Conservation (phyloP, 2,329 filamentous ascomycete species). For the Teratosphaeria pseudoeucalypti region DNA sequence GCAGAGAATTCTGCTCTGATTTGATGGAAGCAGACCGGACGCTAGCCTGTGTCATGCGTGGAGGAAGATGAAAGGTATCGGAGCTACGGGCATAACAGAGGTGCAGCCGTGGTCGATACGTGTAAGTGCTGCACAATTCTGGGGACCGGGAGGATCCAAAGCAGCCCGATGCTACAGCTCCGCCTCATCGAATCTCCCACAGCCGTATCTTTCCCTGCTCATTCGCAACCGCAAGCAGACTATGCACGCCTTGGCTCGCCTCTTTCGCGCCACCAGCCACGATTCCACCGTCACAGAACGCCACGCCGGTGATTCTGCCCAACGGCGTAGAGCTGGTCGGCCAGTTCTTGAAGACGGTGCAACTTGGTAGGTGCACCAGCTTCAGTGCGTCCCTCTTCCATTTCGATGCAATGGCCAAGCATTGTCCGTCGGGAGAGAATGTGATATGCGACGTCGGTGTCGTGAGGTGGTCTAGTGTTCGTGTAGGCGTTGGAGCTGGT, state of each 20-base stretch:
- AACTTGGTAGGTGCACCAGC: conserved; percentile 80
- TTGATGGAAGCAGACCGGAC: neutral
- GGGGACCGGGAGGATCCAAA: too few relatives aligned
- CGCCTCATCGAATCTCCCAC: conserved; percentile 59
- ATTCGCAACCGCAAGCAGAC: conserved; percentile 71
- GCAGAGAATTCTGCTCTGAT: neutral
- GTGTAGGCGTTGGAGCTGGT: conserved; percentile 58
- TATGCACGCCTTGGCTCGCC: conserved; percentile 42
- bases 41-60: neutral
- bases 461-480: conserved; percentile 73
- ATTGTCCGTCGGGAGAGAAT: conserved; percentile 82
- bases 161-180: too few relatives aligned
- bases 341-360: conserved; percentile 95
- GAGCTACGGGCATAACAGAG: too few relatives aligned
- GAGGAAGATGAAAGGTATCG: too few relatives aligned
- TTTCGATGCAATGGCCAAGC: conserved; percentile 74
- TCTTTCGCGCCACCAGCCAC: conserved; percentile 18
- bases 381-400: conserved; percentile 83
- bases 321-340: conserved; percentile 82
- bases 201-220: conserved; percentile 78
- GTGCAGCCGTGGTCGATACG: too few relatives aligned
- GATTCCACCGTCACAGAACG: conserved; percentile 33
- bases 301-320: conserved; percentile 60
- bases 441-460: conserved; percentile 70
- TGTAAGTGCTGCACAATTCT: too few relatives aligned